phyloP scores from a whole-genome alignment of 2,329 filamentous ascomycete genomes.

The Graphilbum ipis-grandicollis region DNA sequence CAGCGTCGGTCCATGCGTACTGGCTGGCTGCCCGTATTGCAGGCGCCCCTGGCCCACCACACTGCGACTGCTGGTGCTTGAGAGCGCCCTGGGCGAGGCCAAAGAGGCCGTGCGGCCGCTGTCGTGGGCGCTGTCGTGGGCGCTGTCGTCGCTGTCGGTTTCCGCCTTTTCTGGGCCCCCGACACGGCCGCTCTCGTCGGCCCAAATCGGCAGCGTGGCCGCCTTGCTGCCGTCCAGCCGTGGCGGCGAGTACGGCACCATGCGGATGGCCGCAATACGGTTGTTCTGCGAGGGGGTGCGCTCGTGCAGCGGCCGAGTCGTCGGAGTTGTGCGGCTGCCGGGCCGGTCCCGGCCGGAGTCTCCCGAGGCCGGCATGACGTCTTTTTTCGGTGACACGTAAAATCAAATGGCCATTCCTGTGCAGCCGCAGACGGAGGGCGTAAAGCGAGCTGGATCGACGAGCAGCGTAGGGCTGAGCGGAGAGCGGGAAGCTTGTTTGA shows the following conservation, averaged over 20 bases:
- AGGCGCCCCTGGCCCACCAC: neutral
- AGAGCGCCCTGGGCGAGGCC: too few species aligned
- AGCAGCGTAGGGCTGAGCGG: too few species aligned
- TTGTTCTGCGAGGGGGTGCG: conserved; percentile 24
- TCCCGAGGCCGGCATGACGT: neutral
- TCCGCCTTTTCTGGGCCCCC: too few species aligned
- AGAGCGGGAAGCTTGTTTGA: too few species aligned
- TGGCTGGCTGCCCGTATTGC: conserved; percentile 3
- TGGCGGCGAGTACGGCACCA: conserved; percentile 31
- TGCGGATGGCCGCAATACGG: conserved; percentile 22
- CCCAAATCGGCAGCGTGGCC: too few species aligned
- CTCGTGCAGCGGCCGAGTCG: conserved; percentile 20
- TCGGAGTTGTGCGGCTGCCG: conserved; percentile 11
- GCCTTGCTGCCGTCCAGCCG: conserved; percentile 19
- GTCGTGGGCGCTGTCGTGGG: conserved; percentile 1
- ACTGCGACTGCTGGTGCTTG: conserved; percentile 2
- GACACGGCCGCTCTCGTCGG: too few species aligned
- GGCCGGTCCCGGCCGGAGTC: neutral
- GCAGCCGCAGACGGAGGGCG: too few species aligned
- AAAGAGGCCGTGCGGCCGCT: conserved; percentile 3
- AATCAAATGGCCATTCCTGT: too few species aligned
- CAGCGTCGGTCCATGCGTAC: too few species aligned
- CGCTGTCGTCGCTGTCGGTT: neutral
- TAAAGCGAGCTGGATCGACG: too few species aligned
- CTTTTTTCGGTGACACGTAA: too few species aligned